These are phyloP conservation scores for Paxillus rubicundulus DNA, from an alignment of 768 basidiomycete genomes.

Conservation along the genomic window DNA sequence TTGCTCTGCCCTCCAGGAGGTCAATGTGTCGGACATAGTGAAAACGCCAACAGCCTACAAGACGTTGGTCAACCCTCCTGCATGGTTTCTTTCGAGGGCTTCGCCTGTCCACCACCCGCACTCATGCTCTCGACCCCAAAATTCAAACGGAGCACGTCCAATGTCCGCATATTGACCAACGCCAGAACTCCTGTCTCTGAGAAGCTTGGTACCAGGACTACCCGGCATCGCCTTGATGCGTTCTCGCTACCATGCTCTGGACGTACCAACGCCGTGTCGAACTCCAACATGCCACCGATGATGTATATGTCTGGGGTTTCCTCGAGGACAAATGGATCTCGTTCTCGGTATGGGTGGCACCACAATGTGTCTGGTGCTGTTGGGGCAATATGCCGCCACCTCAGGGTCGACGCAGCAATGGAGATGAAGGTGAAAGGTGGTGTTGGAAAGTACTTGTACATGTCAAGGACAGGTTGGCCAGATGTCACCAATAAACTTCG, in stretches of 20 bases:
- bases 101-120: constrained; percentile 14
- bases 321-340: constrained; percentile 87
- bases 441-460: constrained; percentile 86
- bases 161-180: constrained; percentile 73
- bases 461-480: constrained; percentile 92
- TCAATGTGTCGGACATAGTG: not conserved
- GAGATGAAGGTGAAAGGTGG: constrained; percentile 70
- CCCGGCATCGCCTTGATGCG: constrained; percentile 49
- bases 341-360: constrained; percentile 90
- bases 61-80: constrained; percentile 20
- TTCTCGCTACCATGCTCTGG: constrained; percentile 32
- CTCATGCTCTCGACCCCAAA: constrained; percentile 47
- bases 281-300: constrained; percentile 86
- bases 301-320: constrained; percentile 89
- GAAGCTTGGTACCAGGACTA: constrained; percentile 83
- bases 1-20: not conserved
- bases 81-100: constrained; percentile 15
- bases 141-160: constrained; percentile 63
- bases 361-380: constrained; percentile 98
- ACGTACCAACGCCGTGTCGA: constrained; percentile 68
- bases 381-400: constrained; percentile 97
- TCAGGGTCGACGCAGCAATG: constrained; percentile 75
- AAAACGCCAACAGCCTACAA: not conserved
- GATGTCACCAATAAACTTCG: constrained; percentile 79
- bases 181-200: constrained; percentile 73